phyloP scores from a whole-genome alignment of 1,284 basidiomycete species.

The Cerioporus squamosus region DNA sequence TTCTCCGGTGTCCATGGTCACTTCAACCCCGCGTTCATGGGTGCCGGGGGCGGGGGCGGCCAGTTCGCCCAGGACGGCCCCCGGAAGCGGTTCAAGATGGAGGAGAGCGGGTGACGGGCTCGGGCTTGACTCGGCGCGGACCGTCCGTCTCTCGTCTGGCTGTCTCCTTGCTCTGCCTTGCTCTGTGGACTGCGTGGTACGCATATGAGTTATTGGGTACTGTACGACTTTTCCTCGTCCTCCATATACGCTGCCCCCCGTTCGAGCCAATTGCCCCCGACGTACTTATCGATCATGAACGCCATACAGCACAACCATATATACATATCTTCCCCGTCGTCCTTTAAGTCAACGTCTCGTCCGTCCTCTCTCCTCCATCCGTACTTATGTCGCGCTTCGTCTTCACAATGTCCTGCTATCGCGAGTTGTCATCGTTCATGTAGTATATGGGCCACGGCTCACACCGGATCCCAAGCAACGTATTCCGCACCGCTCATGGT shows the following conservation, averaged over 20 bases:
- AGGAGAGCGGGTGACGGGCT: conserved; percentile 43
- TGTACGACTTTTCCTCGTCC: not conserved
- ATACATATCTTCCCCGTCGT: too few relatives aligned
- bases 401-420: conserved; percentile 26
- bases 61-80: conserved; percentile 53
- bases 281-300: not conserved
- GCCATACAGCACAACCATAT: not conserved
- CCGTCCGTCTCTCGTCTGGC: not conserved
- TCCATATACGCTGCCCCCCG: not conserved
- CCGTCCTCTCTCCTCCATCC: not conserved
- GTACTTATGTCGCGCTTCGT: conserved; percentile 17
- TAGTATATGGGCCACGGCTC: conserved; percentile 14
- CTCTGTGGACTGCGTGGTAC: not conserved
- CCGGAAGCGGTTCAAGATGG: conserved; percentile 56
- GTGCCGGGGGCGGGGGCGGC: conserved; percentile 45
- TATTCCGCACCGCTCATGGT: not conserved
- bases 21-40: conserved; percentile 76
- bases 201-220: not conserved
- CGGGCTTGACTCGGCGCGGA: not conserved
- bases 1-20: conserved; percentile 59
- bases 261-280: not conserved
- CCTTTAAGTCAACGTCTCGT: not conserved
- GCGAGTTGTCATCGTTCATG: conserved; percentile 25
- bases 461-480: conserved; percentile 6
- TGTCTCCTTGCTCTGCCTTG: not conserved